Percentiles rank a stretch among this genome's conserved stretches.
phyloP scores from a whole-genome alignment of 1,284 basidiomycete genomes.

The Neotropicomus parvogracilis region DNA sequence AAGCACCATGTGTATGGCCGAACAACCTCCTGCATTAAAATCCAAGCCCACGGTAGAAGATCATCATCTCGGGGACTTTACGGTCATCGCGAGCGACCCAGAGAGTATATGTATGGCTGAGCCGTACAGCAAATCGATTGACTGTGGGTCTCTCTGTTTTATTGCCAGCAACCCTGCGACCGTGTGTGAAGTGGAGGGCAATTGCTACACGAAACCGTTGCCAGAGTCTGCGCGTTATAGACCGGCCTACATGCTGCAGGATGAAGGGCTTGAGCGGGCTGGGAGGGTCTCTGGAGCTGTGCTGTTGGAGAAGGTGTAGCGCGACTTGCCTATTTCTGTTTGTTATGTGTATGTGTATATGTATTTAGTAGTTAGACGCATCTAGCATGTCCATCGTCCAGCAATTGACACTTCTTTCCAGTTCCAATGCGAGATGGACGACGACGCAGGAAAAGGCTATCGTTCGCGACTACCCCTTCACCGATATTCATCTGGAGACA shows the following conservation, averaged over 20 bases:
- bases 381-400: slow-evolving; percentile 19
- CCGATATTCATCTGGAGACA: slow-evolving; percentile 35
- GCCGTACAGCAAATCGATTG: neutral
- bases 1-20: slow-evolving; percentile 13
- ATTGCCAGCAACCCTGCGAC: slow-evolving; percentile 25
- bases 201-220: slow-evolving; percentile 5
- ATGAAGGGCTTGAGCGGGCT: slow-evolving; percentile 74
- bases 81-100: slow-evolving; percentile 25
- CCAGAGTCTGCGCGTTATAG: slow-evolving; percentile 43
- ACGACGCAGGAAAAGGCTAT: slow-evolving; percentile 49
- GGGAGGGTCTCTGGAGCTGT: slow-evolving; percentile 42
- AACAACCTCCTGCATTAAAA: slow-evolving; percentile 7
- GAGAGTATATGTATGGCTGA: slow-evolving; percentile 24
- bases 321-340: too few relatives aligned
- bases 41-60: neutral
- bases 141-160: slow-evolving; percentile 16
- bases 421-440: slow-evolving; percentile 40
- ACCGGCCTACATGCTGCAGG: slow-evolving; percentile 78
- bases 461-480: slow-evolving; percentile 47
- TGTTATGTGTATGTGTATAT: too few relatives aligned
- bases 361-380: neutral
- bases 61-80: slow-evolving; percentile 12
- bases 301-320: slow-evolving; percentile 9
- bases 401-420: slow-evolving; percentile 19
- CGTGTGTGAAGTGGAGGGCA: slow-evolving; percentile 17